phyloP scores from a whole-genome alignment of 116 monocot genomes.

The Zostera marina region DNA sequence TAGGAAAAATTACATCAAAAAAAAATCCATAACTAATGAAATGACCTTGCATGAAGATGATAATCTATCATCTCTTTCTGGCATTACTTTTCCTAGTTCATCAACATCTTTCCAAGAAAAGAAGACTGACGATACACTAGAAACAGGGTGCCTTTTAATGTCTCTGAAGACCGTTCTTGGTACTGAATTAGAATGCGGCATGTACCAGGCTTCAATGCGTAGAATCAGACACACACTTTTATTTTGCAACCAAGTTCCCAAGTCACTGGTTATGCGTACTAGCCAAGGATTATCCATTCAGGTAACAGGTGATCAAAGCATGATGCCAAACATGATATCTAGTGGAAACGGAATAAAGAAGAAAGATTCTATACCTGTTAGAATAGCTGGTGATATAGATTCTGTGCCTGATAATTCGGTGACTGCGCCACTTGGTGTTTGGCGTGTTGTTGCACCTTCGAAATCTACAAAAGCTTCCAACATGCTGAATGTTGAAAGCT shows the following conservation, averaged over 20 bases:
- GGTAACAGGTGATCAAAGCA: conserved; percentile 13
- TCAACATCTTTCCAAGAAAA: conserved; percentile 19
- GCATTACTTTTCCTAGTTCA: conserved; percentile 17
- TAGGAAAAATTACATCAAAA: conserved; percentile 18
- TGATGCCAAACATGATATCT: conserved; percentile 11
- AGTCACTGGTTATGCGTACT: conserved; percentile 15
- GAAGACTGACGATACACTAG: conserved; percentile 27
- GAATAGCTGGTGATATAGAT: conserved; percentile 76
- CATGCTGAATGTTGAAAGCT: conserved; percentile 20
- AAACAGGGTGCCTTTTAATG: conserved; percentile 37
- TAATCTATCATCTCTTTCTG: conserved; percentile 23
- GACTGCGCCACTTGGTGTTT: conserved; percentile 62
- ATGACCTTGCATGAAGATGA: conserved; percentile 26
- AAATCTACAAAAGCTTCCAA: conserved; percentile 39
- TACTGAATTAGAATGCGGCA: conserved; percentile 74
- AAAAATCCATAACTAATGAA: conserved; percentile 13
- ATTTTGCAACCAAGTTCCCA: conserved; percentile 27
- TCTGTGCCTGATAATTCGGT: conserved; percentile 37
- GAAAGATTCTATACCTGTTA: conserved; percentile 51
- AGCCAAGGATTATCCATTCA: conserved; percentile 24
- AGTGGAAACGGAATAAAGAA: conserved; percentile 47
- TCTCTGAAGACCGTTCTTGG: conserved; percentile 57
- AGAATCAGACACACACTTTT: conserved; percentile 62
- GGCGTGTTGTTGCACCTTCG: conserved; percentile 63
- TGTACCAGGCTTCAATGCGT: conserved; percentile 91